Percentiles rank a stretch among this genome's conserved stretches.
Conservation (phyloP, 176 grass and related monocot species). For the Puccinellia tenuiflora region DNA sequence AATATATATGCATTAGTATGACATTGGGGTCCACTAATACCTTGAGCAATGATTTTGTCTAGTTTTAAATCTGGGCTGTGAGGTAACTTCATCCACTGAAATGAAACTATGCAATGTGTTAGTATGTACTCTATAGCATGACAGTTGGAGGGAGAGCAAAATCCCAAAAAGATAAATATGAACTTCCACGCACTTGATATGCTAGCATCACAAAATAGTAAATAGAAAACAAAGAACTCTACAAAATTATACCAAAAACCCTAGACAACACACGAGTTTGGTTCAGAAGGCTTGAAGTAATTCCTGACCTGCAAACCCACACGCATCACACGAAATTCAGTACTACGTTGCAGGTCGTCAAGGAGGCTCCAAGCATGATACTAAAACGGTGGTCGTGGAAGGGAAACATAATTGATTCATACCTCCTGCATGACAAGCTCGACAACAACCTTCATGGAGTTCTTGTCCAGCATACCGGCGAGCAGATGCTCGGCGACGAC, state of each 20-base stretch:
- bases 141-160: no score
- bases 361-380: background rate
- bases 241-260: background rate
- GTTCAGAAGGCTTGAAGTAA: conserved; percentile 53
- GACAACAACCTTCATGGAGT: conserved; percentile 58
- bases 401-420: background rate
- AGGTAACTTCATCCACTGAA: no score
- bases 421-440: conserved; percentile 74
- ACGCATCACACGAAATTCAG: background rate
- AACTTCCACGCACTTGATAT: background rate
- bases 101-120: no score
- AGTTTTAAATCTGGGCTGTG: no score
- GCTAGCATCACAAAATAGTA: background rate
- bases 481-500: no score
- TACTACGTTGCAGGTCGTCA: background rate
- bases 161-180: background rate
- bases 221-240: background rate
- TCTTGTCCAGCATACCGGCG: no score
- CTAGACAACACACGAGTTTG: background rate
- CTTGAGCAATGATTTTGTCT: no score
- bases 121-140: background rate
- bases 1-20: no score
- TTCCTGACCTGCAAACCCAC: conserved; percentile 60
- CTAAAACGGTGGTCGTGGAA: background rate
- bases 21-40: no score